A percentile compares a stretch with the other conserved stretches of the same genome.
Evolutionary conservation across 2,329 filamentous ascomycete genomes (phyloP).

Genomic region (Curvularia eragrostidis): DNA sequence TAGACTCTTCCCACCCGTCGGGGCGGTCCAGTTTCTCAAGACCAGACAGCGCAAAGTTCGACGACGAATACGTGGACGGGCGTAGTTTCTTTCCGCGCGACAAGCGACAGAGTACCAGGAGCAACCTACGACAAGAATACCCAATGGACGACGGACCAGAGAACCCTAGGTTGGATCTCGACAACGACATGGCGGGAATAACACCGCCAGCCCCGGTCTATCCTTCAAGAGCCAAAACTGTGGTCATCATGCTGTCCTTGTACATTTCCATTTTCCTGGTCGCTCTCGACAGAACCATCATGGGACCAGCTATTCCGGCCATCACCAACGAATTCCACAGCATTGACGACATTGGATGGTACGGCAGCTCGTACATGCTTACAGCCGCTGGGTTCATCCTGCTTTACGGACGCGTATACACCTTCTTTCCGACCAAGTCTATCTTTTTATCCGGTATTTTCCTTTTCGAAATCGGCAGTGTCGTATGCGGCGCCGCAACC

Average conservation of each 20-base stretch:
- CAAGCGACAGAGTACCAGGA: conserved; percentile 17
- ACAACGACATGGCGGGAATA: neutral
- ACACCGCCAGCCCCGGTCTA: conserved; percentile 17
- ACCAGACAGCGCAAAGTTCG: conserved; percentile 10
- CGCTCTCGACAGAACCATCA: conserved; percentile 53
- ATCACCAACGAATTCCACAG: conserved; percentile 56
- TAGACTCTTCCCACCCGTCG: conserved; percentile 18
- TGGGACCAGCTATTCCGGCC: conserved; percentile 54
- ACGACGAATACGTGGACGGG: conserved; percentile 15
- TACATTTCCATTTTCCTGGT: conserved; percentile 46
- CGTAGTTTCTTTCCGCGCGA: conserved; percentile 9
- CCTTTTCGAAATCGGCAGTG: conserved; percentile 59
- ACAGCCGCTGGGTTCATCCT: conserved; percentile 52
- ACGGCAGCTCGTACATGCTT: conserved; percentile 50
- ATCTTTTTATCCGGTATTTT: conserved; percentile 58
- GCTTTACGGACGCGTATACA: conserved; percentile 56
- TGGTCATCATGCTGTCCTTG: conserved; percentile 39
- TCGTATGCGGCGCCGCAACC: conserved; percentile 58
- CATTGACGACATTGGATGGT: conserved; percentile 55
- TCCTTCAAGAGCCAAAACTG: conserved; percentile 34
- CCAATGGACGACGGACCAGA: conserved; percentile 12
- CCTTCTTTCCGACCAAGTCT: conserved; percentile 58
- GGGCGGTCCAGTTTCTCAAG: conserved; percentile 21
- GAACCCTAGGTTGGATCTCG: neutral
- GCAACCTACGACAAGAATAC: conserved; percentile 17